Evolutionary conservation across 345 rosid species (phyloP), one percentile per base, ranked within the genome.

Genomic region (Arabis alpina): DNA sequence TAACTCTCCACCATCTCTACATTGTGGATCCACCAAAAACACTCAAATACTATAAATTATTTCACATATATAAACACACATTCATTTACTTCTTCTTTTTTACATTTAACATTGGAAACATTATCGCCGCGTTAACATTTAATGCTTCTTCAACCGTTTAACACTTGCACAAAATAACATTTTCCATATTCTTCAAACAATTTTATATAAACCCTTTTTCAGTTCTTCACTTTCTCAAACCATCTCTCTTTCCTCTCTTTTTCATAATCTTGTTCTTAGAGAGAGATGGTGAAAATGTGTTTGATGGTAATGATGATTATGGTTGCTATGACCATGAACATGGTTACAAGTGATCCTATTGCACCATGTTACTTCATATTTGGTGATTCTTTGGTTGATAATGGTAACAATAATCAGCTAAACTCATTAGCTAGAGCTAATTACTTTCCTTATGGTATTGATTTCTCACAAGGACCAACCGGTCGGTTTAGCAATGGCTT

Each of bases 341-440:
- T 64, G 13, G 81, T 49, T 30, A 41, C 14, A 27, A 86, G 81
- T 19, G 83, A 66, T 13, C 90, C 89, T 2, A 84, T 85, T 44
- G 96, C 75, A 16, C 96, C 98, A 41, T 88, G 96, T 65, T 88
- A 80, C 82, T 92, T 90, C 72, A 79, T 89, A 66, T 92, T 92
- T 58, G 98, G 98, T 59, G 98, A 92, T 61, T 92, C 98, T 10
- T 77, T 92, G 81, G 94, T 88, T 32, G 98, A 92, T 51, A 88
- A 87, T 68, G 98, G 98, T 39, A 92, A 92, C 55, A 92, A 92
- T 54, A 92, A 92, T 69, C 80, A 51, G 39, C 94, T 92, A 7
- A 5, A 23, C 0, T 89, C 96, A 27, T 68, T 86, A 72, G 98
- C 98, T 6, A 85, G 83, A 75, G 91, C 96, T 72, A 37, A 92